Percentiles rank a stretch among this genome's conserved stretches.
phyloP scores from a whole-genome alignment of 2,329 filamentous ascomycete genomes.

The Aspergillus carbonarius region DNA sequence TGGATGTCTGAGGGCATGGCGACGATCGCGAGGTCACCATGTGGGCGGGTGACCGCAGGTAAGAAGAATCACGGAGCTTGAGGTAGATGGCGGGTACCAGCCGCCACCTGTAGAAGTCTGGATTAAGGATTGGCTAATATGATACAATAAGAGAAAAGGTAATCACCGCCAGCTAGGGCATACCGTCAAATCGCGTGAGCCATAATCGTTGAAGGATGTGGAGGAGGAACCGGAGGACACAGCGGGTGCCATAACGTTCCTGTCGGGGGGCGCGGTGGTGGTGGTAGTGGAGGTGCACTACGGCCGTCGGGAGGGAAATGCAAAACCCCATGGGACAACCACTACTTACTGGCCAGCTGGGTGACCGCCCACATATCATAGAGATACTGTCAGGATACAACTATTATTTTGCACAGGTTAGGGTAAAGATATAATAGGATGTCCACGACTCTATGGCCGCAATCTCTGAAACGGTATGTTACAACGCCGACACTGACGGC shows the following conservation, averaged over 20 bases:
- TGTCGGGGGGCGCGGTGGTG: constrained; percentile 2
- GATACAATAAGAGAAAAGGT: constrained; percentile 10
- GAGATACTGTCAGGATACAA: background rate
- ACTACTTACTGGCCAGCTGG: background rate
- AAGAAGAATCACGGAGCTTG: constrained; percentile 18
- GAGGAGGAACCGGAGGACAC: background rate
- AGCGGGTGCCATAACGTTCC: constrained; percentile 1
- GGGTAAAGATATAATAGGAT: no score
- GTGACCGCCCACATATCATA: background rate
- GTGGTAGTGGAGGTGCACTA: background rate
- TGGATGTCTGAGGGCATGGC: constrained; percentile 72
- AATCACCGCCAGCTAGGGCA: constrained; percentile 24
- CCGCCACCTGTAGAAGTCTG: constrained; percentile 13
- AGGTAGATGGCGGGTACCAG: constrained; percentile 21
- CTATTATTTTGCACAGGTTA: no score
- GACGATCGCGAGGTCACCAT: constrained; percentile 34
- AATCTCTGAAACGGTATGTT: background rate
- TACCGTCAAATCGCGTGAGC: constrained; percentile 25
- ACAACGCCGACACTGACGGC: background rate
- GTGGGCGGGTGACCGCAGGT: constrained; percentile 24
- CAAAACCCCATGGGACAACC: background rate
- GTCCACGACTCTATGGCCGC: background rate
- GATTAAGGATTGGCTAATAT: constrained; percentile 6
- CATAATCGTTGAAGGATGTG: constrained; percentile 18
- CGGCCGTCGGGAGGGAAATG: background rate